Evolutionary conservation across 2,329 filamentous ascomycete species (phyloP), one percentile per base, ranked within the genome.

Genomic region (Helotiales sp.): DNA sequence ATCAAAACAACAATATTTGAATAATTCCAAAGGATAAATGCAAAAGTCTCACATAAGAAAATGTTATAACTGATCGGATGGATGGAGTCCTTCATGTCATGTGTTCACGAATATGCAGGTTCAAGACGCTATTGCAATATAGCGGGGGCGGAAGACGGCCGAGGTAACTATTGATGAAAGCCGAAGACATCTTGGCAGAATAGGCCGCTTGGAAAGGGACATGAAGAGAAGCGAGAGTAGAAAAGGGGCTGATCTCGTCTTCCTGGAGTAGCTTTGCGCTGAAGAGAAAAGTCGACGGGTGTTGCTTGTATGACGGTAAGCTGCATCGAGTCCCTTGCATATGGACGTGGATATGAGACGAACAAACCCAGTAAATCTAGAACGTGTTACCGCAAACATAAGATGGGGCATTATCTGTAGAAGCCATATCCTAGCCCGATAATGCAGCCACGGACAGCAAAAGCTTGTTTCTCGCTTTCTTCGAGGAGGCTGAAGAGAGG

Each of bases 21-120:
- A 3, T 7, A 13, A 22, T 8, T 4, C 10, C 17, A 42, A 42
- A 42, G 38, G 19, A 42, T 24, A 3, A 25, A 15, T 2, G 40
- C 22, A 44, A 44, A 25, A 15, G n/a, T 15, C 4, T 53, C 22
- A 40, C 31, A n/a, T 51, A 22, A 13, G n/a, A 15, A 29, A 8
- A 8, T 10, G 19, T 42, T 10, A 38, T 1, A n/a, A 30, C 36
- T 33, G 27, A 38, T 54, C 55, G 55, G 55, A 17, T 54, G 22
- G 55, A 58, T 46, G 55, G 55, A 58, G 55, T 42, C 46, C 36
- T 34, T 29, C 8, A 29, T 27, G 50, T 54, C 40, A 49, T 58
- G 49, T 44, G 49, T 42, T n/a, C 29, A 48, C 6, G 22, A 19
- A 31, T 15, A 54, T 58, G 56, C 56, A 58, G 56, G 56, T 46